phyloP scores from a whole-genome alignment of 768 basidiomycete species.

The Psilocybe subaeruginosa region DNA sequence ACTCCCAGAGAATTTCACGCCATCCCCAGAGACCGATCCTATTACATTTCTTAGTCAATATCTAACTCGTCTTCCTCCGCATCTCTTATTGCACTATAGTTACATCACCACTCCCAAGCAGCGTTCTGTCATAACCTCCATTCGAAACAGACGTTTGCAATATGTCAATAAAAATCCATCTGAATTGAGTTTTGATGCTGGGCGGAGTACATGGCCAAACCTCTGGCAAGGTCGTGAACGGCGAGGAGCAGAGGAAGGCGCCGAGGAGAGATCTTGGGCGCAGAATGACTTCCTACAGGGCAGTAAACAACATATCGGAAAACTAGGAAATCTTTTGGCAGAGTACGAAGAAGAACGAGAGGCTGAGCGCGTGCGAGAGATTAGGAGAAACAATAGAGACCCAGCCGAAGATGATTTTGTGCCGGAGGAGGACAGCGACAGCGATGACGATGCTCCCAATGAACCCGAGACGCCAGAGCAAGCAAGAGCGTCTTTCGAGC shows the following conservation, averaged over 20 bases:
- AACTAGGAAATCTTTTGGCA: conserved; percentile 65
- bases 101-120: conserved; percentile 60
- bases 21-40: conserved; percentile 60
- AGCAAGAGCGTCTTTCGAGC: conserved; percentile 52
- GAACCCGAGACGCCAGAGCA: conserved; percentile 51
- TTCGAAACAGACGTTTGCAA: conserved; percentile 74
- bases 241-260: conserved; percentile 51
- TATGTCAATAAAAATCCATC: conserved; percentile 59
- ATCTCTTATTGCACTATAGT: conserved; percentile 53
- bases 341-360: conserved; percentile 82
- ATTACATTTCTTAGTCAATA: conserved; percentile 66
- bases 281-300: conserved; percentile 62
- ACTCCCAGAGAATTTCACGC: conserved; percentile 58
- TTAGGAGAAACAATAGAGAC: conserved; percentile 47
- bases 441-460: conserved; percentile 39
- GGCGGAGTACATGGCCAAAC: conserved; percentile 62
- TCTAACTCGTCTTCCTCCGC: conserved; percentile 66
- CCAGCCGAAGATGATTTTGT: conserved; percentile 47
- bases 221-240: conserved; percentile 66
- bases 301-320: conserved; percentile 62
- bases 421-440: conserved; percentile 73
- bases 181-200: conserved; percentile 56
- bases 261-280: conserved; percentile 75
- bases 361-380: conserved; percentile 56
- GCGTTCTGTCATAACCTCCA: conserved; percentile 60